Evolutionary conservation across 2,329 filamentous ascomycete species (phyloP), one percentile per base, ranked within the genome.

Genomic region (Beauveria sp.): DNA sequence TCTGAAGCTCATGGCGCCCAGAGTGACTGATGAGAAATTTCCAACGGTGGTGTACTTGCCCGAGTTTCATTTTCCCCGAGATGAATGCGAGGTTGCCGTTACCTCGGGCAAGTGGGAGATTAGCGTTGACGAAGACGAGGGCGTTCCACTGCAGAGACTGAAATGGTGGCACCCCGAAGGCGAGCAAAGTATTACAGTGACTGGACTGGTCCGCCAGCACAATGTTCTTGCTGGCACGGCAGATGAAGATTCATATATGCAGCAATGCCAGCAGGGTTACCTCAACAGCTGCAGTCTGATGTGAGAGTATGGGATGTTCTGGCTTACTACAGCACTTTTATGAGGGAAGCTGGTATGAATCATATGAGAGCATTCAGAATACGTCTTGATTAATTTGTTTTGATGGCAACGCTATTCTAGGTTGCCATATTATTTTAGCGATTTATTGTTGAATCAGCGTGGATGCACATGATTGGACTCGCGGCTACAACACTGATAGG

Each of bases 141-240:
- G 84, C 0, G 85, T 85, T 5, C 77, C 85, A 66, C 78, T 91
- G 63, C 93, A 97, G 76, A 83, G 83, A 65, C 76, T 99, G 65
- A 85, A 85, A 67, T 99, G 95, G 95, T 97, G 93, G 93, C 93
- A 99, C 75, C 85, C 85, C 1, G 87, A 88, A 61, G 95, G 93
- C 2, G 86, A 92, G 66, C 93, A 98, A 75, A 86, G 78, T 53
- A 80, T 99, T 60, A 89, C 83, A 64, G 81, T 97, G 9, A 86
- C 83, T 22, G 95, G 95, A 0, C 76, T 90, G 22, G 85, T 89
- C 67, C 83, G 88, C 67, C 87, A 79, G 66, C 80, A 84, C 66
- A 86, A 83, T 66, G 75, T 77, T 58, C 76, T 77, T 3, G 75
- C 80, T 49, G 85, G 82, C 1, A 81, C 81, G 3, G 85, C 85